These are phyloP conservation scores for Lachancea kluyveri DNA, from an alignment of 805 yeast species.

Conservation along the genomic window DNA sequence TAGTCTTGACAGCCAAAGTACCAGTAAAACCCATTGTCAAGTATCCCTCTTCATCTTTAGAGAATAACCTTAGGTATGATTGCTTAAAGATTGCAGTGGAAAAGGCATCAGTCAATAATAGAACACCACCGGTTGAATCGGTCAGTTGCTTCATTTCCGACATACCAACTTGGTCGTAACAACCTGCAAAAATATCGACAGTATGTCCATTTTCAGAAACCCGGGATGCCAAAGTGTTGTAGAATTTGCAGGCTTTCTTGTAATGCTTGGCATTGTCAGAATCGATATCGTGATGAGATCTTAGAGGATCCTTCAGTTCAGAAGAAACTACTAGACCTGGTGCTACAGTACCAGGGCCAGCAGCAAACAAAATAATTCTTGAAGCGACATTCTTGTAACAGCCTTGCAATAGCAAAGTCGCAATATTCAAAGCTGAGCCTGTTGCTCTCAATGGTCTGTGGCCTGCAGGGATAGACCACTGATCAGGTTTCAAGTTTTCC, in stretches of 20 bases:
- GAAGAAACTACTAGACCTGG: constrained; percentile 94
- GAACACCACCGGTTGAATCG: constrained; percentile 83
- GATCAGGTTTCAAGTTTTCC: constrained; percentile 71
- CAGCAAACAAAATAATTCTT: constrained; percentile 82
- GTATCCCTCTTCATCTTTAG: constrained; percentile 81
- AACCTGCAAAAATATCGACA: constrained; percentile 88
- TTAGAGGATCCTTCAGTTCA: constrained; percentile 88
- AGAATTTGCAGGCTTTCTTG: constrained; percentile 78
- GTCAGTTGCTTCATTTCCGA: constrained; percentile 86
- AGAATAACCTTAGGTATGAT: constrained; percentile 79
- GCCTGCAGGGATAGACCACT: constrained; percentile 84
- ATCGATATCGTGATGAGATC: constrained; percentile 96
- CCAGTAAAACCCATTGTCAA: constrained; percentile 90
- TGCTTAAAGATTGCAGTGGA: constrained; percentile 93
- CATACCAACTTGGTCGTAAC: constrained; percentile 94
- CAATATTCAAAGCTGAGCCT: constrained; percentile 86
- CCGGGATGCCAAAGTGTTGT: constrained; percentile 65
- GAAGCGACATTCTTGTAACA: constrained; percentile 83
- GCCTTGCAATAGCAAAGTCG: constrained; percentile 74
- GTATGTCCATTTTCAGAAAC: constrained; percentile 72
- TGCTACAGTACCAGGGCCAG: constrained; percentile 91
- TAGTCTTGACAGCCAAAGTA: constrained; percentile 77
- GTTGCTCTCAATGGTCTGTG: constrained; percentile 86
- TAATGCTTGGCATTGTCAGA: constrained; percentile 83
- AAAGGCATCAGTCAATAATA: constrained; percentile 86